These are phyloP conservation scores for Termitomyces sp. DNA, from an alignment of 768 basidiomycete species.

Conservation along the genomic window DNA sequence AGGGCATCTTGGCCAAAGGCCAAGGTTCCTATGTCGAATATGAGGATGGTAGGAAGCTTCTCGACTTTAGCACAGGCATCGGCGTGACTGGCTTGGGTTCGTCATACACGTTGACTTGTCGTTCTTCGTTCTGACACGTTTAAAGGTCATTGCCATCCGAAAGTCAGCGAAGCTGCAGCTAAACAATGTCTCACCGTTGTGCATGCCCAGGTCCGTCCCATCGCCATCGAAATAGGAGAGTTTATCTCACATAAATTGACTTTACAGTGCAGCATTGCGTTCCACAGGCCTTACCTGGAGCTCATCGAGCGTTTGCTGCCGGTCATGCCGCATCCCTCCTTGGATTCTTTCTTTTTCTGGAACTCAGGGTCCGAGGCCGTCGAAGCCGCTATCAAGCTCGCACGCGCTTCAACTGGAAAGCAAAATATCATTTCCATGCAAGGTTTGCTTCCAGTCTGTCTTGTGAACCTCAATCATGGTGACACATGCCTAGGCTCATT, in stretches of 20 bases:
- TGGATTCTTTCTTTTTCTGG: constrained; percentile 97
- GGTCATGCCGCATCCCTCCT: constrained; percentile 83
- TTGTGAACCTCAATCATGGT: background rate
- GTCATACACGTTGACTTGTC: constrained; percentile 6
- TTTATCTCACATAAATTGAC: background rate
- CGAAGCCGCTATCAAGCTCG: constrained; percentile 87
- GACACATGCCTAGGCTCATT: constrained; percentile 48
- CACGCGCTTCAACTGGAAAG: constrained; percentile 65
- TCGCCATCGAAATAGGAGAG: background rate
- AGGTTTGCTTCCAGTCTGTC: constrained; percentile 31
- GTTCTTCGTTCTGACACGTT: background rate
- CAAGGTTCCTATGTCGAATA: constrained; percentile 70
- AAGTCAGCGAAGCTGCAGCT: constrained; percentile 82
- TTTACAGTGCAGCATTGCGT: constrained; percentile 78
- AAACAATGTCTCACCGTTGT: constrained; percentile 79
- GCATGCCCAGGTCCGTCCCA: constrained; percentile 58
- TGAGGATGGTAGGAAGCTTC: constrained; percentile 63
- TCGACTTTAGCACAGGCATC: constrained; percentile 88
- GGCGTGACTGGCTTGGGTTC: constrained; percentile 81
- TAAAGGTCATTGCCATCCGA: constrained; percentile 82
- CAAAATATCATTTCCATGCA: constrained; percentile 93
- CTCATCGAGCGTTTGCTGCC: constrained; percentile 84
- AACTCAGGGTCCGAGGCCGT: constrained; percentile 94
- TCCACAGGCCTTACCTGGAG: constrained; percentile 79
- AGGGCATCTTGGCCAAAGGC: constrained; percentile 59